phyloP scores from a whole-genome alignment of 192 early-diverging fungal genomes.

The Physocladia obscura region DNA sequence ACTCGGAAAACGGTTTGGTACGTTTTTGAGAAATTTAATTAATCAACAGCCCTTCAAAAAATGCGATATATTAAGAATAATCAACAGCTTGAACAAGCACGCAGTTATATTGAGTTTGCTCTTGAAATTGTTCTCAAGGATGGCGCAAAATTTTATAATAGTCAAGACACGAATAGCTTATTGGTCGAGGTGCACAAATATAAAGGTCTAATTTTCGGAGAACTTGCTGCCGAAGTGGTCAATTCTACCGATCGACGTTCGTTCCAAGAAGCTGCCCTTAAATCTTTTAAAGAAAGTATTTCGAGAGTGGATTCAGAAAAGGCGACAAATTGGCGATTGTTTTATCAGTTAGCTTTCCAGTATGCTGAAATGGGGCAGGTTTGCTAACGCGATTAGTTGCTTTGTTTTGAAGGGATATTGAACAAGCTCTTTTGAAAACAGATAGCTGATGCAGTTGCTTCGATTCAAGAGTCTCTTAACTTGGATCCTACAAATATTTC shows the following conservation, averaged over 20 bases:
- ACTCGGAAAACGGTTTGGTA: slow-evolving; percentile 41
- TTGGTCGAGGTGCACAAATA: neutral
- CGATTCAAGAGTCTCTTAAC: slow-evolving; percentile 35
- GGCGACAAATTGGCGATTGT: slow-evolving; percentile 20
- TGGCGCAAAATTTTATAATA: slow-evolving; percentile 6
- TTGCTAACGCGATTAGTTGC: neutral
- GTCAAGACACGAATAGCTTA: slow-evolving; percentile 1
- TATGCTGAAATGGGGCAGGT: slow-evolving; percentile 53
- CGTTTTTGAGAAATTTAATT: neutral
- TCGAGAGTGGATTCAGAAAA: neutral
- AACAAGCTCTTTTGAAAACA: slow-evolving; percentile 1
- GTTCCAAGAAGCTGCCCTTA: slow-evolving; percentile 37
- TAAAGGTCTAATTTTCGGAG: slow-evolving; percentile 48
- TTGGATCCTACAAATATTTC: slow-evolving; percentile 31
- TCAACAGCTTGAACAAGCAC: slow-evolving; percentile 35
- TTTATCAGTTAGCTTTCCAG: slow-evolving; percentile 50
- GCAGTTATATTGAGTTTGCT: slow-evolving; percentile 44
- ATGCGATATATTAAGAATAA: too few relatives aligned
- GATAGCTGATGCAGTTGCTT: slow-evolving; percentile 42
- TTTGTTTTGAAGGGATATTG: neutral
- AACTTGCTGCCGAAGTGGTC: slow-evolving; percentile 44
- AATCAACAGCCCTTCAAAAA: neutral
- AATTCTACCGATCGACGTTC: slow-evolving; percentile 17
- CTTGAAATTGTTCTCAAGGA: slow-evolving; percentile 37
- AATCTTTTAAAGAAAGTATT: slow-evolving; percentile 4